phyloP scores from a whole-genome alignment of 768 basidiomycete genomes.

The Leccinum subtestaceum region DNA sequence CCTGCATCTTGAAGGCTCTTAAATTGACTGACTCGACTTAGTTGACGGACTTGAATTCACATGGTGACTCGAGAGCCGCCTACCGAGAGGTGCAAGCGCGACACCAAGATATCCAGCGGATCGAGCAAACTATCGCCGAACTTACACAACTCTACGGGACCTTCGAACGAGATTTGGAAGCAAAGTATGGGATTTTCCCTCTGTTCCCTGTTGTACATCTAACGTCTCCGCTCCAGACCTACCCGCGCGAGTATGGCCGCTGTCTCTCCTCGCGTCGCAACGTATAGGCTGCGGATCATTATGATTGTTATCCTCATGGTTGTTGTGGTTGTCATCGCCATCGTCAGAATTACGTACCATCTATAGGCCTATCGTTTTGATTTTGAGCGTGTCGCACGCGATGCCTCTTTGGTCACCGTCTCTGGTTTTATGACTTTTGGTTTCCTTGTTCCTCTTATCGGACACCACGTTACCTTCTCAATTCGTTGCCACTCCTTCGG shows the following conservation, averaged over 20 bases:
- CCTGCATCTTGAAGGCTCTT: neutral
- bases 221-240: constrained; percentile 44
- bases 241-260: constrained; percentile 53
- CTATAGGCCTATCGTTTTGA: neutral
- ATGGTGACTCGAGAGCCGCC: constrained; percentile 82
- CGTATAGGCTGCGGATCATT: constrained; percentile 86
- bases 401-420: neutral
- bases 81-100: constrained; percentile 95
- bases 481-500: constrained; percentile 20
- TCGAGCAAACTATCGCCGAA: constrained; percentile 91
- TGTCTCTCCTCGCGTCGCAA: too few species aligned
- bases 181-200: constrained; percentile 54
- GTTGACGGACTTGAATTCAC: constrained; percentile 89
- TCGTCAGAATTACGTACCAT: constrained; percentile 24
- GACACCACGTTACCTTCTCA: neutral
- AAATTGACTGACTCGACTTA: constrained; percentile 28
- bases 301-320: constrained; percentile 52
- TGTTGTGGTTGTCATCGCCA: constrained; percentile 55
- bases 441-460: neutral
- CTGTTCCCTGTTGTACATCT: neutral
- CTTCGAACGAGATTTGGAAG: constrained; percentile 82
- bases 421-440: neutral
- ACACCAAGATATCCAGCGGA: constrained; percentile 93
- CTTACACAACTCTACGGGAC: constrained; percentile 84
- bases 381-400: neutral